Conservation (phyloP, 2,329 filamentous ascomycete genomes). For the Penicillium sp. region DNA sequence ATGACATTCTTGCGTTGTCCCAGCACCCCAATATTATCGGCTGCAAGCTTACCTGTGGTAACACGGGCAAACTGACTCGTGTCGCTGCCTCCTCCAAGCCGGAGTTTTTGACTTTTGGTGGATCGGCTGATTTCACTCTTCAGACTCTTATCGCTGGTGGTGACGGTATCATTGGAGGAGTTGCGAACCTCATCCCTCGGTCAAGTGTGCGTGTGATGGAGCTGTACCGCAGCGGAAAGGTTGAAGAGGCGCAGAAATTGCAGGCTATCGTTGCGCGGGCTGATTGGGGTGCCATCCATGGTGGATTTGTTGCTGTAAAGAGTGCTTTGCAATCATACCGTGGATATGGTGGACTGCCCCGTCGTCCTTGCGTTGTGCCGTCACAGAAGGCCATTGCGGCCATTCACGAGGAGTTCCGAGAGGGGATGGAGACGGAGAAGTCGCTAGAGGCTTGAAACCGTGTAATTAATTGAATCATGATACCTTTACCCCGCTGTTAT, state of each 20-base stretch:
- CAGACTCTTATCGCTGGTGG: slow-evolving; percentile 79
- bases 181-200: slow-evolving; percentile 83
- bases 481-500: not conserved
- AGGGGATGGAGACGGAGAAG: slow-evolving; percentile 40
- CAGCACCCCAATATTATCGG: slow-evolving; percentile 66
- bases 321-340: slow-evolving; percentile 76
- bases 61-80: slow-evolving; percentile 69
- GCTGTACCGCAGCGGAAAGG: slow-evolving; percentile 70
- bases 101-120: slow-evolving; percentile 80
- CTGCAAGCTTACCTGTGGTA: slow-evolving; percentile 72
- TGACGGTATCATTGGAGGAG: slow-evolving; percentile 80
- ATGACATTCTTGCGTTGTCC: slow-evolving; percentile 60
- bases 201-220: slow-evolving; percentile 77
- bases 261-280: slow-evolving; percentile 76
- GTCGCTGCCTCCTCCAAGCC: slow-evolving; percentile 52
- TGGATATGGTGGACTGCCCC: slow-evolving; percentile 76
- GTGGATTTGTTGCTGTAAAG: slow-evolving; percentile 84
- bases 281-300: slow-evolving; percentile 81
- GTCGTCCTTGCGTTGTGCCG: slow-evolving; percentile 62
- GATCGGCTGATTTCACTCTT: slow-evolving; percentile 83
- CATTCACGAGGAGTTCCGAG: slow-evolving; percentile 39
- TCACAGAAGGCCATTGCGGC: slow-evolving; percentile 32
- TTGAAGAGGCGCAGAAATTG: slow-evolving; percentile 70
- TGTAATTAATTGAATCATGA: not conserved
- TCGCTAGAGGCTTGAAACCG: slow-evolving; percentile 18